These are phyloP conservation scores for Camellia japonica DNA, from an alignment of 148 eudicot genomes.

Conservation along the genomic window DNA sequence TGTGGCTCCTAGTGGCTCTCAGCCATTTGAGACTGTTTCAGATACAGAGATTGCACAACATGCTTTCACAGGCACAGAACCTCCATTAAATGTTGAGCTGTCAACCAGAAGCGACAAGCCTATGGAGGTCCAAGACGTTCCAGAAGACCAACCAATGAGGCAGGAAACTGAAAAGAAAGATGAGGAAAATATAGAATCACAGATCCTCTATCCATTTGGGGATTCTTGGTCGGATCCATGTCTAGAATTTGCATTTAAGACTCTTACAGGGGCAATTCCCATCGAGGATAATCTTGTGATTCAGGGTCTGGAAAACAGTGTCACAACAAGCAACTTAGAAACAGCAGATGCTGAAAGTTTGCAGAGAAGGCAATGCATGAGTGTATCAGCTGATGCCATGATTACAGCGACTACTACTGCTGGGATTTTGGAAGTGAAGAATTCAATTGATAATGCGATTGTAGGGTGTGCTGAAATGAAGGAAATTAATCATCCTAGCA, in stretches of 20 bases:
- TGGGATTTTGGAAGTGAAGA: constrained; percentile 8
- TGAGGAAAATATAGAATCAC: constrained; percentile 22
- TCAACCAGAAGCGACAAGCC: constrained; percentile 13
- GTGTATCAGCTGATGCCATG: constrained; percentile 5
- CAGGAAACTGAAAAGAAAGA: constrained; percentile 19
- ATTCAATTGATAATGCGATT: background rate
- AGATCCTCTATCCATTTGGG: constrained; percentile 33
- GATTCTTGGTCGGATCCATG: constrained; percentile 73
- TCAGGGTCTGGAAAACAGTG: constrained; percentile 21
- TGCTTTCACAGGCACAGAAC: constrained; percentile 19
- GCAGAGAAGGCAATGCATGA: background rate
- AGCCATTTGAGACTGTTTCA: constrained; percentile 8
- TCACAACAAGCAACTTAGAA: background rate
- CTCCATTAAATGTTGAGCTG: constrained; percentile 8
- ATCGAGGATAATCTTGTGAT: constrained; percentile 53
- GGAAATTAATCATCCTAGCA: constrained; percentile 15
- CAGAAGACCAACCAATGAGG: constrained; percentile 23
- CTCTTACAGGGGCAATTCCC: constrained; percentile 77
- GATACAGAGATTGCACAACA: background rate
- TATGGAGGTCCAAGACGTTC: constrained; percentile 2
- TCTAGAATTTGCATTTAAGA: constrained; percentile 75
- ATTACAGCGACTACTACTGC: background rate
- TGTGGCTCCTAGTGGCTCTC: constrained; percentile 11
- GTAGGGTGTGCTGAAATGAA: constrained; percentile 16
- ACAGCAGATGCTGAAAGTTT: constrained; percentile 10